Conservation (phyloP, 371 early-diverging fungal species). For the Zychaea mexicana region DNA sequence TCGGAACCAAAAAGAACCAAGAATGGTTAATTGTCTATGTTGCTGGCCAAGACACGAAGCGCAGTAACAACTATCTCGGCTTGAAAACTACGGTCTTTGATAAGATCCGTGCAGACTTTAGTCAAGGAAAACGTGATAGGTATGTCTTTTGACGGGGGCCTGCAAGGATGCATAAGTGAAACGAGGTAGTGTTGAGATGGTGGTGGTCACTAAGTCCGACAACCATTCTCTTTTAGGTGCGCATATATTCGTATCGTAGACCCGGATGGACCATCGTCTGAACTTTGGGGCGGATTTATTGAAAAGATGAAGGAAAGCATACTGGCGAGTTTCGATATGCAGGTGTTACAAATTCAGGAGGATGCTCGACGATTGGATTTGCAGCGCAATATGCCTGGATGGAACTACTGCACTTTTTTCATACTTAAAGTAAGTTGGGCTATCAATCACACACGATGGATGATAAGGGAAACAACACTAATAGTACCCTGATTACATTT, state of each 20-base stretch:
- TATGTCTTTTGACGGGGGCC: no score
- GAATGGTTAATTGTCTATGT: constrained; percentile 94
- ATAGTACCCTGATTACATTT: no score
- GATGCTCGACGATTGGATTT: constrained; percentile 88
- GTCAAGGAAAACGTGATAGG: constrained; percentile 73
- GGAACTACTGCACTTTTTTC: constrained; percentile 97
- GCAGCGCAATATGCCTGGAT: constrained; percentile 93
- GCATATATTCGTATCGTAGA: constrained; percentile 63
- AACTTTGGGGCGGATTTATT: constrained; percentile 80
- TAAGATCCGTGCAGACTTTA: constrained; percentile 87
- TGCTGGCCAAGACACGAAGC: constrained; percentile 65
- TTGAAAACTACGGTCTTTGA: constrained; percentile 80
- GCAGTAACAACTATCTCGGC: constrained; percentile 64
- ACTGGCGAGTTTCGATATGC: constrained; percentile 77
- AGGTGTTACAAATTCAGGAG: constrained; percentile 81
- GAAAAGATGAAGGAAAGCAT: constrained; percentile 82
- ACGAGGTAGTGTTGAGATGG: neutral
- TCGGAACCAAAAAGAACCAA: constrained; percentile 79
- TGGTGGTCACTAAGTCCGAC: no score
- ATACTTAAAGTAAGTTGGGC: constrained; percentile 68
- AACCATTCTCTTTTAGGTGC: no score
- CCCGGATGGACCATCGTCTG: constrained; percentile 63
- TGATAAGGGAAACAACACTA: no score
- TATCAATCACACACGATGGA: no score
- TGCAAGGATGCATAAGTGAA: no score